These are phyloP conservation scores for Lachancea mirantina DNA, from an alignment of 805 yeast genomes.

Conservation along the genomic window DNA sequence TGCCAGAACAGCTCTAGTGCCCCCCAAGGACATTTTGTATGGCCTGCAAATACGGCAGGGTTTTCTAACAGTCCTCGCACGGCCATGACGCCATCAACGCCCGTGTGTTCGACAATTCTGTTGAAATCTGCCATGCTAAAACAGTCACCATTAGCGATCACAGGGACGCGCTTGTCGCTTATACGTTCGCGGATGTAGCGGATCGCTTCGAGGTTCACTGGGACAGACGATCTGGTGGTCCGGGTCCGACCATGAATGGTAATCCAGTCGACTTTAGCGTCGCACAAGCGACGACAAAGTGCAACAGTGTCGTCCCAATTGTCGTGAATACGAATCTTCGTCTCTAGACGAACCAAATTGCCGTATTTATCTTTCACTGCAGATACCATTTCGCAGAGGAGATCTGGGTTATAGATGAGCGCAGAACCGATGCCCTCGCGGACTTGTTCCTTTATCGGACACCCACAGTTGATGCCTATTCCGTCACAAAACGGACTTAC, in stretches of 20 bases:
- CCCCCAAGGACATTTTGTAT: slow-evolving; percentile 74
- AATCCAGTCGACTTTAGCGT: slow-evolving; percentile 86
- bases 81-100: slow-evolving; percentile 91
- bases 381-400: slow-evolving; percentile 74
- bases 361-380: slow-evolving; percentile 77
- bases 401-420: slow-evolving; percentile 72
- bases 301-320: slow-evolving; percentile 65
- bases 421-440: slow-evolving; percentile 98
- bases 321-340: slow-evolving; percentile 82
- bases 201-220: slow-evolving; percentile 81
- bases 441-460: slow-evolving; percentile 92
- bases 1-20: slow-evolving; percentile 82
- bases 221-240: slow-evolving; percentile 74
- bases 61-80: slow-evolving; percentile 81
- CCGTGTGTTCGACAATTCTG: slow-evolving; percentile 55
- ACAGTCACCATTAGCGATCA: slow-evolving; percentile 98
- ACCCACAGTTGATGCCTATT: slow-evolving; percentile 92
- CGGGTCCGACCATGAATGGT: slow-evolving; percentile 92
- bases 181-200: slow-evolving; percentile 44
- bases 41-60: slow-evolving; percentile 83
- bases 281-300: slow-evolving; percentile 68
- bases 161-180: slow-evolving; percentile 53
- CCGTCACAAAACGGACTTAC: slow-evolving; percentile 90
- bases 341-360: slow-evolving; percentile 67
- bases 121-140: slow-evolving; percentile 58